Percentiles rank a stretch among this genome's conserved stretches.
phyloP scores from a whole-genome alignment of 1,284 basidiomycete genomes.

The Rugosomyces carneus region DNA sequence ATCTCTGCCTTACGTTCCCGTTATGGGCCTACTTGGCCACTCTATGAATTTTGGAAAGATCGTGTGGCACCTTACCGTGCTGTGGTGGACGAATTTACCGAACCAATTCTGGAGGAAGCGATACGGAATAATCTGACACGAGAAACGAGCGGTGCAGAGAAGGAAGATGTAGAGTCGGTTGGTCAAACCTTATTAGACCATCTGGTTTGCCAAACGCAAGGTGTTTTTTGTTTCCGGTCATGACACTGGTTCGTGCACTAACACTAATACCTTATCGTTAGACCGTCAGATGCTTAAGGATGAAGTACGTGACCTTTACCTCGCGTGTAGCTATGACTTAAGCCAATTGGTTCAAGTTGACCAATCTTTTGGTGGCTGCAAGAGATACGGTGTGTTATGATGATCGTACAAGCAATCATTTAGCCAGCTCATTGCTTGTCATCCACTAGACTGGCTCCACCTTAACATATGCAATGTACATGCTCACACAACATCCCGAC shows the following conservation, averaged over 20 bases:
- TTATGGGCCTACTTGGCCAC: constrained; percentile 28
- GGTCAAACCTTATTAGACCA: constrained; percentile 31
- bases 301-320: constrained; percentile 23
- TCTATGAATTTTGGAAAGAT: constrained; percentile 31
- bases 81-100: constrained; percentile 25
- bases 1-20: constrained; percentile 5
- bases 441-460: constrained; percentile 35
- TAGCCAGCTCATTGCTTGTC: not conserved
- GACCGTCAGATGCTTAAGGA: constrained; percentile 34
- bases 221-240: constrained; percentile 16
- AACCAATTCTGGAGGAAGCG: constrained; percentile 26
- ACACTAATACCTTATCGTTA: constrained; percentile 5
- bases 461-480: constrained; percentile 45
- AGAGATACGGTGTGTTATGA: constrained; percentile 38
- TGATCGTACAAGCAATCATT: not conserved
- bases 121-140: constrained; percentile 12
- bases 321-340: not conserved
- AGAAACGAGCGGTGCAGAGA: constrained; percentile 12
- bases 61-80: constrained; percentile 25
- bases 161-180: constrained; percentile 15
- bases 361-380: constrained; percentile 47
- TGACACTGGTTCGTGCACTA: not conserved
- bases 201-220: constrained; percentile 29
- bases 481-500: constrained; percentile 42
- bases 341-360: constrained; percentile 15